Evolutionary conservation across 768 basidiomycete species (phyloP).

Genomic region (Albatrellus ellisii): DNA sequence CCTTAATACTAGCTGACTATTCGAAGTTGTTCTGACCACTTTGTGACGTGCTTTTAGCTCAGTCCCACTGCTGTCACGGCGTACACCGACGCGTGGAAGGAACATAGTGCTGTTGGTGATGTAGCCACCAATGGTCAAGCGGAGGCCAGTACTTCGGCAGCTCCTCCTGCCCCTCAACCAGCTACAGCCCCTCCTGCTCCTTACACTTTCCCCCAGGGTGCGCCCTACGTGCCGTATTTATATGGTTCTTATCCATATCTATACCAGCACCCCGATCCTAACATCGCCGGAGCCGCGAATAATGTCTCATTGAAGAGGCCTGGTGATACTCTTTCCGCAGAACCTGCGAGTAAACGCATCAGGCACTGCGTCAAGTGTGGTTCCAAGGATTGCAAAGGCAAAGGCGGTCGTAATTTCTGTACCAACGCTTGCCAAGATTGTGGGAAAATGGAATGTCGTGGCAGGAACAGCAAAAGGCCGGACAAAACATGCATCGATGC

Average conservation of each 20-base stretch:
- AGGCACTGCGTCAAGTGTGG: conserved; percentile 81
- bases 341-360: conserved; percentile 41
- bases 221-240: conserved; percentile 24
- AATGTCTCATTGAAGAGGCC: background rate
- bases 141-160: background rate
- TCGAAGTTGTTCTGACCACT: background rate
- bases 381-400: conserved; percentile 70
- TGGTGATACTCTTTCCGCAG: conserved; percentile 11
- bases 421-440: conserved; percentile 70
- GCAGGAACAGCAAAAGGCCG: conserved; percentile 65
- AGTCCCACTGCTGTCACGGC: background rate
- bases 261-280: conserved; percentile 16
- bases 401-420: conserved; percentile 66
- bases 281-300: conserved; percentile 7
- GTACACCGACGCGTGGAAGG: conserved; percentile 3
- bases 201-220: conserved; percentile 14
- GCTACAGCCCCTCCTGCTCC: conserved; percentile 6
- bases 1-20: background rate
- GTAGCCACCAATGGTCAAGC: background rate
- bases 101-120: background rate
- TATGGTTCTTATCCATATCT: conserved; percentile 23
- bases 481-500: conserved; percentile 61
- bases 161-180: conserved; percentile 5
- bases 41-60: background rate
- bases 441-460: conserved; percentile 66